A percentile compares a stretch with the other conserved stretches of the same genome.
phyloP scores from a whole-genome alignment of 208 protist species.

The Sergeia podlipaevii region DNA sequence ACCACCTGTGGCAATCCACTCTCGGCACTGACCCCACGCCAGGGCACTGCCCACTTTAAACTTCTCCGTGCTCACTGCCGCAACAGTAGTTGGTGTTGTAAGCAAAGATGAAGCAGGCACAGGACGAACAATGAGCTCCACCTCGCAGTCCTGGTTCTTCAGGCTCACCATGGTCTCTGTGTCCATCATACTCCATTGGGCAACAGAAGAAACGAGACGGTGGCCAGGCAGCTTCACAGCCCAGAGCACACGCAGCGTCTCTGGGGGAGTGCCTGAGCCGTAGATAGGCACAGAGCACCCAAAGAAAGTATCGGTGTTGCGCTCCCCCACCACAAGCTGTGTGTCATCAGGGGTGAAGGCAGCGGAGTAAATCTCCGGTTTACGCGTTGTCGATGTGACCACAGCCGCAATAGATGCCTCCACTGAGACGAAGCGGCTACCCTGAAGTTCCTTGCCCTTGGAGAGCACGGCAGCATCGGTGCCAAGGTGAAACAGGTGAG shows the following conservation, averaged over 20 bases:
- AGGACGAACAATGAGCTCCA: conserved; percentile 51
- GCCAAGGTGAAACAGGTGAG: conserved; percentile 40
- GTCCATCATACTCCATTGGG: conserved; percentile 38
- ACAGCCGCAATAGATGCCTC: conserved; percentile 19
- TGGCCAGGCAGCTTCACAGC: conserved; percentile 51
- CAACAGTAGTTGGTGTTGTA: too few species aligned
- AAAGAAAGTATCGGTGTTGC: conserved; percentile 62
- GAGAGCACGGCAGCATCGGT: conserved; percentile 31
- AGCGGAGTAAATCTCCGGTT: conserved; percentile 51
- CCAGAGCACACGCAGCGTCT: too few species aligned
- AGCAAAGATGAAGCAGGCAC: too few species aligned
- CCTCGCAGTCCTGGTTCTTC: conserved; percentile 44
- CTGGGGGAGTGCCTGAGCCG: conserved; percentile 18
- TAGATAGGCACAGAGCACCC: conserved; percentile 46
- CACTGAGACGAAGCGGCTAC: conserved; percentile 41
- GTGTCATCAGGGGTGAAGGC: conserved; percentile 48
- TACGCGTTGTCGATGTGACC: conserved; percentile 13
- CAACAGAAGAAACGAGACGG: conserved; percentile 62
- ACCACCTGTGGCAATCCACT: conserved; percentile 50
- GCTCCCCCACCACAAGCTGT: conserved; percentile 51
- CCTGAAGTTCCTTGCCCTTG: conserved; percentile 54
- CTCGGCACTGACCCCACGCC: conserved; percentile 45
- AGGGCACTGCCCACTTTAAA: conserved; percentile 73
- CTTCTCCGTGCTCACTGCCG: conserved; percentile 41
- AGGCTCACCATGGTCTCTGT: conserved; percentile 46